A percentile compares a stretch with the other conserved stretches of the same genome.
Conservation (phyloP, 2,329 filamentous ascomycete species). For the Bipolaris oryzae region DNA sequence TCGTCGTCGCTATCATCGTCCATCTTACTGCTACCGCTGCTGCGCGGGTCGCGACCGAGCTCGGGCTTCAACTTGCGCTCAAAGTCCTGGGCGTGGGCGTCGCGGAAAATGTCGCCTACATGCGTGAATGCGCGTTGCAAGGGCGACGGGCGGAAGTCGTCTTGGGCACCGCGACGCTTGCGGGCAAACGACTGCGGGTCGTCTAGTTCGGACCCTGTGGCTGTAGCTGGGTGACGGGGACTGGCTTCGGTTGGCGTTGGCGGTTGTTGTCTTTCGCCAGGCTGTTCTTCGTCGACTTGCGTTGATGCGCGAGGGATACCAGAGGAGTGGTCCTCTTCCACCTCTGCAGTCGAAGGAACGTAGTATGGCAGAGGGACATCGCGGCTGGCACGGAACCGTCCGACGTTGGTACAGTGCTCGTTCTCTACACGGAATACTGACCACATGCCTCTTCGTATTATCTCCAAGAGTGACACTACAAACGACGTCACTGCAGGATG, state of each 20-base stretch:
- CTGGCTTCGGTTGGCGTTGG: not conserved
- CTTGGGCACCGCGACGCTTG: constrained; percentile 29
- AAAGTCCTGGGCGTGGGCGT: constrained; percentile 90
- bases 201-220: constrained; percentile 23
- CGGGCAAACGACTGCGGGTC: constrained; percentile 19
- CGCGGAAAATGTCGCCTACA: constrained; percentile 73
- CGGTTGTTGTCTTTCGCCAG: constrained; percentile 11
- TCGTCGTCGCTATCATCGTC: constrained; percentile 34
- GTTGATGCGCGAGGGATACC: constrained; percentile 11
- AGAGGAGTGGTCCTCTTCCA: constrained; percentile 6
- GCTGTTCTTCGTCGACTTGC: constrained; percentile 43
- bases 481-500: constrained; percentile 86
- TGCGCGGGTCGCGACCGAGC: constrained; percentile 40
- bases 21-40: constrained; percentile 41
- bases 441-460: constrained; percentile 88
- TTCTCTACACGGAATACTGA: constrained; percentile 94
- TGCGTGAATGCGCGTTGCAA: constrained; percentile 54
- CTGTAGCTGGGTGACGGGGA: constrained; percentile 24
- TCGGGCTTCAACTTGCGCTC: constrained; percentile 72
- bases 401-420: constrained; percentile 85
- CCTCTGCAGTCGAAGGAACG: constrained; percentile 37
- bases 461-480: constrained; percentile 75
- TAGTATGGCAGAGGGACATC: constrained; percentile 87
- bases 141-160: constrained; percentile 37
- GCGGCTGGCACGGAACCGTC: constrained; percentile 84